Percentiles rank a stretch among this genome's conserved stretches.
Conservation (phyloP, 1,139 yeast genomes). For the Lodderomyces metapsilosis region DNA sequence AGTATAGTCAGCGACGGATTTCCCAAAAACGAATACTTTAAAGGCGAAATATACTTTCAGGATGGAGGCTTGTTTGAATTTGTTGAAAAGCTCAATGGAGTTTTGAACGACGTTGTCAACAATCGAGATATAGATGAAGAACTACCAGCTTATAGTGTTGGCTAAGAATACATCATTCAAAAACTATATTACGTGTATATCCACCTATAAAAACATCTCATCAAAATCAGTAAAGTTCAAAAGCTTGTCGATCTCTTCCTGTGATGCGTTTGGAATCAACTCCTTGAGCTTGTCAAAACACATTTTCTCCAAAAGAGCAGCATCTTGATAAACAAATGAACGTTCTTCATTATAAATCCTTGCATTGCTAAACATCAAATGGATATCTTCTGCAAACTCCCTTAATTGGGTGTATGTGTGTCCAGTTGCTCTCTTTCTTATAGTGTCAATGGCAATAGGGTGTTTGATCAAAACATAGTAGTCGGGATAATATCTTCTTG, state of each 20-base stretch:
- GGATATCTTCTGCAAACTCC: conserved; percentile 70
- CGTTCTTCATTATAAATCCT: conserved; percentile 88
- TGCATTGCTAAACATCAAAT: conserved; percentile 80
- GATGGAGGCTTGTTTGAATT: conserved; percentile 51
- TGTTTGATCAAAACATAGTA: conserved; percentile 74
- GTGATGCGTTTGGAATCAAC: conserved; percentile 21
- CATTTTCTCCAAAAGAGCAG: conserved; percentile 59
- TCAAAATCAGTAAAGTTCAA: conserved; percentile 54
- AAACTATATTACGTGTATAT: neutral
- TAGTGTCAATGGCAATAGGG: conserved; percentile 77
- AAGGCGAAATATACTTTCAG: conserved; percentile 38
- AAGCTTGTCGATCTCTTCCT: conserved; percentile 28
- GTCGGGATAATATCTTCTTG: conserved; percentile 77
- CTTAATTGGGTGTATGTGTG: conserved; percentile 52
- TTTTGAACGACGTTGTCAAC: conserved; percentile 31
- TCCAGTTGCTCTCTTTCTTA: conserved; percentile 58
- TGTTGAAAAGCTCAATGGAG: conserved; percentile 25
- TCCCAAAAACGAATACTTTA: conserved; percentile 38
- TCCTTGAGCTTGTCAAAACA: conserved; percentile 36
- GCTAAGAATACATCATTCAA: neutral
- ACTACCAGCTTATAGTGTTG: conserved; percentile 37
- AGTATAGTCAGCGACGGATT: conserved; percentile 42
- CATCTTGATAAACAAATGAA: conserved; percentile 77
- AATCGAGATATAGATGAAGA: conserved; percentile 44
- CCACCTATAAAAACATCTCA: conserved; percentile 24